These are phyloP conservation scores for Globisporangium uncinulatum DNA, from an alignment of 352 stramenopile genomes.

Conservation along the genomic window DNA sequence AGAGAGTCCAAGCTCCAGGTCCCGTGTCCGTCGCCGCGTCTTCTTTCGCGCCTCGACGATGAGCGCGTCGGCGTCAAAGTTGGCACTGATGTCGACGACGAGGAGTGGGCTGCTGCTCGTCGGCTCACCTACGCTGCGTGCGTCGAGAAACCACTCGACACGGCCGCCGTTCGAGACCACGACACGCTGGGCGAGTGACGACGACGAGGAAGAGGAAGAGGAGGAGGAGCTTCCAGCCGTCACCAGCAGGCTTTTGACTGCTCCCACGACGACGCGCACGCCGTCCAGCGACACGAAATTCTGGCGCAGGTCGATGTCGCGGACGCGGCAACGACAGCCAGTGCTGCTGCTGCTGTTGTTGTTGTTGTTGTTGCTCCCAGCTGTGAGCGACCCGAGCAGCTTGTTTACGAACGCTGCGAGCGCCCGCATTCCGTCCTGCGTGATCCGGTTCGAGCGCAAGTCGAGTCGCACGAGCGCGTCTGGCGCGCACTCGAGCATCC, in stretches of 20 bases:
- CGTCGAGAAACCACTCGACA: constrained; percentile 45
- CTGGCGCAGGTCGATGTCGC: constrained; percentile 56
- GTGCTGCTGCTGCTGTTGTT: not conserved
- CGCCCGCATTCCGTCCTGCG: constrained; percentile 32
- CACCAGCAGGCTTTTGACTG: constrained; percentile 29
- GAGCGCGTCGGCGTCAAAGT: constrained; percentile 35
- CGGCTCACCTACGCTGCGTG: constrained; percentile 1
- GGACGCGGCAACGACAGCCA: constrained; percentile 7
- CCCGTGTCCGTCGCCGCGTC: constrained; percentile 7
- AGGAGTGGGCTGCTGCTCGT: constrained; percentile 20
- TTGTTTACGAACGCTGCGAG: constrained; percentile 29
- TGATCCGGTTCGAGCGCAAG: constrained; percentile 55
- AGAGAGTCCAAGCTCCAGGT: constrained; percentile 4
- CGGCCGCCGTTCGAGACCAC: constrained; percentile 36
- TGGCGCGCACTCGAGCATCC: constrained; percentile 25
- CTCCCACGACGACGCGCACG: constrained; percentile 42
- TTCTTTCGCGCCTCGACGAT: constrained; percentile 22
- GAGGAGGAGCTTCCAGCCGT: too few species aligned
- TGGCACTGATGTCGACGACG: constrained; percentile 43
- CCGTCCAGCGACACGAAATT: constrained; percentile 71
- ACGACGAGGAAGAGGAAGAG: not conserved
- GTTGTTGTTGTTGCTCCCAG: not conserved
- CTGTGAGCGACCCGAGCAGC: constrained; percentile 4
- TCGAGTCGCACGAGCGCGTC: constrained; percentile 31
- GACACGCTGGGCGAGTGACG: constrained; percentile 25